phyloP scores from a whole-genome alignment of 2,329 filamentous ascomycete genomes.

The Graphilbum sp. region DNA sequence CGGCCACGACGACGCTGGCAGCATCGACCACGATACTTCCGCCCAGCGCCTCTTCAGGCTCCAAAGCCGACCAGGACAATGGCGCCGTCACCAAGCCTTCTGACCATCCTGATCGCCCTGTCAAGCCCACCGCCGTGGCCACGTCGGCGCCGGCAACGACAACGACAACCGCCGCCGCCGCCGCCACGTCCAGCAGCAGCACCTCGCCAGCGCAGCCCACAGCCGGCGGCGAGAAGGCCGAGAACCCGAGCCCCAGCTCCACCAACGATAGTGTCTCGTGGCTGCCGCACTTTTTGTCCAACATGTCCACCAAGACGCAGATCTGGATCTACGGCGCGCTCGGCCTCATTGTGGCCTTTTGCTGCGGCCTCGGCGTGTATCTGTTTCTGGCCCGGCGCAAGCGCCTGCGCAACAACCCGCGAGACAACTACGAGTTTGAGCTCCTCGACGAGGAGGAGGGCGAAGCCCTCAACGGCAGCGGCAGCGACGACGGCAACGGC shows the following conservation, averaged over 20 bases:
- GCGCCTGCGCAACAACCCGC: conserved; percentile 54
- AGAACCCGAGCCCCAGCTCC: conserved; percentile 16
- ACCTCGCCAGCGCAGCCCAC: neutral
- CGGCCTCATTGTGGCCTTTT: conserved; percentile 74
- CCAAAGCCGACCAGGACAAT: neutral
- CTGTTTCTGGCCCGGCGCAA: conserved; percentile 65
- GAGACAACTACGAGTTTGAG: conserved; percentile 87
- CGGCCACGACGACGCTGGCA: conserved; percentile 42
- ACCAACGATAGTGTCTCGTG: conserved; percentile 37
- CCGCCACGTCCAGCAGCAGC: neutral
- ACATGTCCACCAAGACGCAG: conserved; percentile 70
- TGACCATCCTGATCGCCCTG: conserved; percentile 48
- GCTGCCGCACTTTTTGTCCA: conserved; percentile 78
- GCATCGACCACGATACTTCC: conserved; percentile 48
- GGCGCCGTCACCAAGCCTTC: conserved; percentile 26
- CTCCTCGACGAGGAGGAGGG: conserved; percentile 71
- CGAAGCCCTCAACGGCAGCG: conserved; percentile 30
- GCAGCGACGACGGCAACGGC: neutral
- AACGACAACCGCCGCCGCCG: neutral
- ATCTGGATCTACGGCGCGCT: conserved; percentile 86
- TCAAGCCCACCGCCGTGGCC: too few relatives aligned
- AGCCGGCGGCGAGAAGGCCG: neutral
- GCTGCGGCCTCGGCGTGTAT: conserved; percentile 63
- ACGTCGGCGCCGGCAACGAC: too few relatives aligned
- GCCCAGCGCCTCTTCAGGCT: conserved; percentile 21